Evolutionary conservation across 805 yeast species (phyloP), one percentile per base, ranked within the genome.

Genomic region (Zygosaccharomyces kombuchaensis): DNA sequence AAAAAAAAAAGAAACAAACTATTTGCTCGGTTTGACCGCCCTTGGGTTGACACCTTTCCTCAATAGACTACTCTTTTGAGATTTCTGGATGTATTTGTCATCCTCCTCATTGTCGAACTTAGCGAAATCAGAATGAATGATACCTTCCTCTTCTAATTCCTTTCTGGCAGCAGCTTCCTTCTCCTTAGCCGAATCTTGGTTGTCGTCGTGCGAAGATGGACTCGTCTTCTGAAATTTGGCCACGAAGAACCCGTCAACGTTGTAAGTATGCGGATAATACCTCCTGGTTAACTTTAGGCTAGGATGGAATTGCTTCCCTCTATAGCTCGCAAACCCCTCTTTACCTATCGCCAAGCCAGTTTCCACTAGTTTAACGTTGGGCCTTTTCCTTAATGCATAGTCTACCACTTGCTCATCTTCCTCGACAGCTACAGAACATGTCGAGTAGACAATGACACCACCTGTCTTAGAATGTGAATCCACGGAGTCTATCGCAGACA

Each of bases 331-430:
- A 71, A 91, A 93, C 6, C 98, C 99, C 58, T 87, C 95, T 62
- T 88, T 89, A 68, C 99, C 99, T 52, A 93, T 93, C 47, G 81
- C 86, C 55, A 93, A 76, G 10, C 91, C 96, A 21, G 97, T 78
- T 10, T 91, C 97, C 9, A 93, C 97, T 36, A 93, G 78, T 66
- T 85, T 87, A 36, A 93, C 97, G 62, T 93, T 93, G 29, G 98
- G 96, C 65, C 99, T 82, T 67, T 93, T 91, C 65, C 96, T 81
- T 58, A 93, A 76, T 19, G 96, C 98, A 61, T 93, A 93, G 69
- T 91, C 96, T n/a, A 93, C 96, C 46, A 93, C 99, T 17, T 96
- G 85, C 72, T 93, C 99, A 68, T 93, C 90, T 71, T 93, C 99
- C 60, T 93, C 99, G 40, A 93, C 97, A 60, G 95, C 95, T 49